These are phyloP conservation scores for Saccharomycopsis fermentans DNA, from an alignment of 805 yeast genomes.

Conservation along the genomic window DNA sequence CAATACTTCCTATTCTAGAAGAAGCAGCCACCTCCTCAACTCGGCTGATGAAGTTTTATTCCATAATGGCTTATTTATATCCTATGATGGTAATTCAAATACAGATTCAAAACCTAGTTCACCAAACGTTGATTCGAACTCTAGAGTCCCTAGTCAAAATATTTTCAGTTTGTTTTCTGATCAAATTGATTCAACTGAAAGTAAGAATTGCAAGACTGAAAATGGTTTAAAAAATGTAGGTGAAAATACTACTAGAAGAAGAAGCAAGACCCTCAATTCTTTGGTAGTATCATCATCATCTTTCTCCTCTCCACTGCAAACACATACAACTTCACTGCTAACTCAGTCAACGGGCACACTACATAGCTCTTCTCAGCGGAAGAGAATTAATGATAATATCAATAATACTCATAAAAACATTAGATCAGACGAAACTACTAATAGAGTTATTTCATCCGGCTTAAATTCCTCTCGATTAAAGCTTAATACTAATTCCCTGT, in stretches of 20 bases:
- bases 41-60: neutral
- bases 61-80: neutral
- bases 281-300: neutral
- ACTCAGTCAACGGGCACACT: neutral
- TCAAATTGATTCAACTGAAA: neutral
- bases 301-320: neutral
- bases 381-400: neutral
- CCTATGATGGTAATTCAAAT: neutral
- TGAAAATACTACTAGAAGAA: constrained; percentile 3
- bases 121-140: neutral
- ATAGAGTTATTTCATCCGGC: neutral
- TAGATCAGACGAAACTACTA: neutral
- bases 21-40: neutral
- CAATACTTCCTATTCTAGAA: neutral
- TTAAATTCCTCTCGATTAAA: neutral
- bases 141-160: neutral
- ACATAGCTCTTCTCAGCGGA: neutral
- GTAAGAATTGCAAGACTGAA: neutral
- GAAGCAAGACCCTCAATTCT: constrained; percentile 14
- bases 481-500: neutral
- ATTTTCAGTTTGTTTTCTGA: neutral
- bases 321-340: neutral
- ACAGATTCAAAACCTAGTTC: constrained; percentile 9
- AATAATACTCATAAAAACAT: neutral
- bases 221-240: neutral